These are phyloP conservation scores for Earliella scabrosa DNA, from an alignment of 1,284 basidiomycete genomes.

Conservation along the genomic window DNA sequence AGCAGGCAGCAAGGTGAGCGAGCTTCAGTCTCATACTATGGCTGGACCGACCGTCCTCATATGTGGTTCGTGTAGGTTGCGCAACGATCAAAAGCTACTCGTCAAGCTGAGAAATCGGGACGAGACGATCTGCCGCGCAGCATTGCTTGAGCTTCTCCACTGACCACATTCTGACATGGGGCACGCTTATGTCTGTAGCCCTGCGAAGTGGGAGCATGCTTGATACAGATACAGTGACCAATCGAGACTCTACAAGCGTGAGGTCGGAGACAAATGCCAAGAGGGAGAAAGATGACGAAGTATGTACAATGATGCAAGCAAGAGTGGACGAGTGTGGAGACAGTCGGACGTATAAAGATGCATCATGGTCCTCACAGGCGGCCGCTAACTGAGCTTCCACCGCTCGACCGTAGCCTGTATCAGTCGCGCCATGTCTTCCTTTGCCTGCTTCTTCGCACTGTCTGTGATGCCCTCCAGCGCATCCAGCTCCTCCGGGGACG, in stretches of 20 bases:
- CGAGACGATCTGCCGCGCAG: conserved; percentile 43
- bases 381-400: conserved; percentile 57
- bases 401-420: conserved; percentile 72
- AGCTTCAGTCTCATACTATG: background rate
- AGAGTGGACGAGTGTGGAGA: background rate
- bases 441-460: conserved; percentile 80
- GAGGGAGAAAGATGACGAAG: background rate
- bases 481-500: conserved; percentile 70
- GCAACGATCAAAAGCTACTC: conserved; percentile 30
- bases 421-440: conserved; percentile 70
- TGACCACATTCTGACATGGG: background rate
- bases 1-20: conserved; percentile 55
- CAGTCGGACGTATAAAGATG: background rate
- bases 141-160: conserved; percentile 27
- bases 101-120: conserved; percentile 49
- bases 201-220: background rate
- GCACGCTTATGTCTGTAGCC: too few relatives aligned
- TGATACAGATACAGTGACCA: conserved; percentile 5
- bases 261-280: background rate
- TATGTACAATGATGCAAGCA: background rate
- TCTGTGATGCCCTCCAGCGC: conserved; percentile 75
- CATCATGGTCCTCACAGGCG: background rate
- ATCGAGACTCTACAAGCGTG: background rate
- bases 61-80: conserved; percentile 25
- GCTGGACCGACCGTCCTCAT: background rate